Base-by-base conservation (phyloP, 78 protist genomes). In the Trichosphaerium sp. region DNA sequence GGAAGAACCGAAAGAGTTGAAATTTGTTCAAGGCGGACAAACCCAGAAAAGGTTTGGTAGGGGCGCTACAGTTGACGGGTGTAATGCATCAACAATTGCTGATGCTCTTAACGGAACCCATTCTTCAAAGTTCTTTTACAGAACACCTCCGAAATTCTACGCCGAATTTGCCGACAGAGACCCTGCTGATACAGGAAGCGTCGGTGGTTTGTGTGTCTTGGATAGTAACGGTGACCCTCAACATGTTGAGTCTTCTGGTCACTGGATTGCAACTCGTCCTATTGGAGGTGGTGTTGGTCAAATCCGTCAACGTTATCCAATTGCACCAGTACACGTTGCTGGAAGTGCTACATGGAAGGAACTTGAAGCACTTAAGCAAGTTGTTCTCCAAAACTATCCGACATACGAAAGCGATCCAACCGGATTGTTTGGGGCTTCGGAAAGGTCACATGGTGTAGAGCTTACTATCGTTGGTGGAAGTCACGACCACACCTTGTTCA, bases 1-100 rank as follows among this genome's bases (percentile, higher is more conserved):
- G 66, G 66, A 25, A 7, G 66, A 7, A 10, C 23, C 49, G 66
- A 51, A 10, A 14, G 7, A 23, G 40, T 10, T 25, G 66, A 40
- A n/a, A n/a, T n/a, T n/a, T n/a, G n/a, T n/a, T n/a, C 66, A 61
- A 40, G 10, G 41, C 66, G 40, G 34, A 40, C 66, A 61, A 61
- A 11, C 7, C 10, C 23, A 14, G 61, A 7, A 6, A n/a, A n/a
- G n/a, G n/a, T n/a, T n/a, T n/a, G 49, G 60, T 51, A 61, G 49
- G 66, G n/a, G n/a, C n/a, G n/a, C n/a, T n/a, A n/a, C n/a, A n/a
- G n/a, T n/a, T n/a, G n/a, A n/a, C n/a, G n/a, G n/a, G n/a, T n/a
- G n/a, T n/a, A n/a, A n/a, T n/a, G n/a, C n/a, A n/a, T n/a, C n/a
- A n/a, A n/a, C n/a, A n/a, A n/a, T n/a, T n/a, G n/a, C n/a, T n/a